Percentiles rank a stretch among this genome's conserved stretches.
Evolutionary conservation across 2,329 filamentous ascomycete genomes (phyloP).

Genomic region (Penicillium oxalicum): DNA sequence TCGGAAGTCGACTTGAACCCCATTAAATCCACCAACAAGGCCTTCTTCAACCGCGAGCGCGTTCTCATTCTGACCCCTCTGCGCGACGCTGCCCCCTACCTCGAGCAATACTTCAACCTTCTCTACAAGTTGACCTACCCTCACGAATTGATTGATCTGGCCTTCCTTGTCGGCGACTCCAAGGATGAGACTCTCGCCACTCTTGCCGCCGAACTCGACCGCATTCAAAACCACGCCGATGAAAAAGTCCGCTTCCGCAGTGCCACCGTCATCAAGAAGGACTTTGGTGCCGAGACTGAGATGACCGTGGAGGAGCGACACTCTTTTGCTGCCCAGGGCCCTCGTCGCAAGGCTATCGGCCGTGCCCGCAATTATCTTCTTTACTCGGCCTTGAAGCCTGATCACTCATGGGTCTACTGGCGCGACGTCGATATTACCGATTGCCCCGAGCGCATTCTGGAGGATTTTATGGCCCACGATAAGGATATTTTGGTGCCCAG

Average conservation of each 20-base stretch:
- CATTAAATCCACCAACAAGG: constrained; percentile 73
- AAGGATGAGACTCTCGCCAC: constrained; percentile 86
- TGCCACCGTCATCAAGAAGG: constrained; percentile 79
- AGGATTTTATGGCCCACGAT: constrained; percentile 93
- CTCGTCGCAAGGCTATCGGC: constrained; percentile 83
- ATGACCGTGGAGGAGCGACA: constrained; percentile 81
- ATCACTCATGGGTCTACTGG: constrained; percentile 99
- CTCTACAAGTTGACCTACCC: constrained; percentile 86
- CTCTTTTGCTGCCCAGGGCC: constrained; percentile 78
- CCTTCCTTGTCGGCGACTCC: constrained; percentile 88
- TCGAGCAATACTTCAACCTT: constrained; percentile 90
- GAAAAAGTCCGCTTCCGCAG: constrained; percentile 81
- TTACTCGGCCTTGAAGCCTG: constrained; percentile 73
- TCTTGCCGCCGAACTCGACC: constrained; percentile 75
- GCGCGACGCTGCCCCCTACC: constrained; percentile 75
- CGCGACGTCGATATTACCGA: constrained; percentile 94
- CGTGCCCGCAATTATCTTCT: constrained; percentile 89
- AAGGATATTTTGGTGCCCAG: constrained; percentile 90
- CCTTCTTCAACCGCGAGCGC: constrained; percentile 72
- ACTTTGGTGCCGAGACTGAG: constrained; percentile 70
- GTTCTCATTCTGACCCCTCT: constrained; percentile 89
- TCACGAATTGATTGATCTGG: constrained; percentile 89
- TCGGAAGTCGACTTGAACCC: constrained; percentile 76
- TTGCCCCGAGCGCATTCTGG: constrained; percentile 77
- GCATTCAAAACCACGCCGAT: constrained; percentile 69